Conservation (phyloP, 2,329 filamentous ascomycete species). For the Zymoseptoria brevis region DNA sequence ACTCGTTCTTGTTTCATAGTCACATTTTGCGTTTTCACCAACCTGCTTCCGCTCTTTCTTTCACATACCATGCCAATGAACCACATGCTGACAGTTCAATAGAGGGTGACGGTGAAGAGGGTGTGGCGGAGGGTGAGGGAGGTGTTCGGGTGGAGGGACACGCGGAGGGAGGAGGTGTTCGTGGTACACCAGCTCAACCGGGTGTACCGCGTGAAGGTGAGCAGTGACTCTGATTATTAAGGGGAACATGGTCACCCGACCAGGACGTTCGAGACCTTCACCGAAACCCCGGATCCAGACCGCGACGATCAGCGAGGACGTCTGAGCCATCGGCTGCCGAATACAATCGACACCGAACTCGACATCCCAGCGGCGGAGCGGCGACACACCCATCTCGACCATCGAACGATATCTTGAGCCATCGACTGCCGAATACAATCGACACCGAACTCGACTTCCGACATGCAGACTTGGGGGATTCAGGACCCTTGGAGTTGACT, state of each 20-base stretch:
- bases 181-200: too few relatives aligned
- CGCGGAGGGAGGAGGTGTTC: too few relatives aligned
- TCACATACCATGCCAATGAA: background rate
- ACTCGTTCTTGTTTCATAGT: too few relatives aligned
- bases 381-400: background rate
- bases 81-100: background rate
- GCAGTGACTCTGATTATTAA: too few relatives aligned
- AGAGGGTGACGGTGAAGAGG: background rate
- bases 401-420: background rate
- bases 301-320: background rate
- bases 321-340: background rate
- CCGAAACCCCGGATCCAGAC: background rate
- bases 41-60: background rate
- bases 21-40: too few relatives aligned
- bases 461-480: background rate
- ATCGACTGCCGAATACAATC: background rate
- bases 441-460: background rate
- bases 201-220: too few relatives aligned
- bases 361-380: background rate
- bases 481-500: background rate
- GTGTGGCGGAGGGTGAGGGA: background rate
- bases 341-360: background rate
- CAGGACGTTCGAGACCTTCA: background rate
- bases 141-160: background rate
- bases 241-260: too few relatives aligned